Evolutionary conservation across 768 basidiomycete species (phyloP), one percentile per base, ranked within the genome.

Genomic region (Tricholoma terreum): DNA sequence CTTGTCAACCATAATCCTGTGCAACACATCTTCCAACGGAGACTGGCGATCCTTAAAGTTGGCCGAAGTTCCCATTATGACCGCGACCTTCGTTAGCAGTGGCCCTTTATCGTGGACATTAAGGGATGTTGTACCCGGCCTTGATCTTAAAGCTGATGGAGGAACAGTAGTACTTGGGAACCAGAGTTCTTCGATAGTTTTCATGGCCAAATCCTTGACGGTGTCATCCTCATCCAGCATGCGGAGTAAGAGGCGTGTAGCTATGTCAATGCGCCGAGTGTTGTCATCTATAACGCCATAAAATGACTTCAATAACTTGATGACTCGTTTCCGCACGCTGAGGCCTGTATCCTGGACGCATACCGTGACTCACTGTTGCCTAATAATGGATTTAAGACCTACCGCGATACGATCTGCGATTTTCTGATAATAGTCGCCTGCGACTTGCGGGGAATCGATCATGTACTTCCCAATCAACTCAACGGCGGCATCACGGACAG

Each of bases 401-500:
- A 97, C 95, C 36, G 91, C 89, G 62, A 97, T 92, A 4, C 97
- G 88, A 58, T 93, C 90, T 1, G 90, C 85, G 53, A 99, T 91
- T 69, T 86, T 86, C 48, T 81, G 78, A 65, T 95, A 96, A 73
- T 98, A 98, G 63, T 94, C 86, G 3, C 83, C 83, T 0, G 91
- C 92, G n/a, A 98, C 86, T 55, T 87, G 86, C 0, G 93, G 92
- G 0, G 88, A 86, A 59, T 93, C 89, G 34, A 94, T 84, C 78
- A 98, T 87, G 65, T 98, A 96, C 74, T 94, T 96, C n/a, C 97
- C 97, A 56, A 98, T 92, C 56, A 99, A 76, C 67, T 98, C 97
- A 12, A 99, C 92, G 5, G 96, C 94, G 4, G 94, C 94, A 68
- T 99, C 97, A 10, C 97, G 90, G 6, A 99, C 97, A 15, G 91